These are phyloP conservation scores for Collybia nuda DNA, from an alignment of 768 basidiomycete species.

Conservation along the genomic window DNA sequence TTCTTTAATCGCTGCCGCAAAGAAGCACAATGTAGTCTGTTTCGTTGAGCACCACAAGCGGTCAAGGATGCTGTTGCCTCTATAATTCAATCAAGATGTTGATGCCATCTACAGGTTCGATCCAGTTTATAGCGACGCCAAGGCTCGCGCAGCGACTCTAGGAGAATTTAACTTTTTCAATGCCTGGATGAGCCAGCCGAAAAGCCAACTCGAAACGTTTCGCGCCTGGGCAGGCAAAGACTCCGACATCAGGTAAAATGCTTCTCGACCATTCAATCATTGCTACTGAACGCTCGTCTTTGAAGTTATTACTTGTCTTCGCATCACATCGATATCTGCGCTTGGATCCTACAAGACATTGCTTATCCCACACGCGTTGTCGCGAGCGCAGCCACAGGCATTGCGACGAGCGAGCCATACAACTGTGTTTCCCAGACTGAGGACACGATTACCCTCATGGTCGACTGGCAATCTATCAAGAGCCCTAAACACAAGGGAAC, in stretches of 20 bases:
- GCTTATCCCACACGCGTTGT: slow-evolving; percentile 84
- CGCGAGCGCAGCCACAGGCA: slow-evolving; percentile 88
- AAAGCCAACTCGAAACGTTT: slow-evolving; percentile 93
- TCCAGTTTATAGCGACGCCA: slow-evolving; percentile 91
- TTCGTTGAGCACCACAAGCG: slow-evolving; percentile 96
- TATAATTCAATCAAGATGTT: background rate
- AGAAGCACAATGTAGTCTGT: slow-evolving; percentile 78
- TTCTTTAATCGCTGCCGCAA: slow-evolving; percentile 72
- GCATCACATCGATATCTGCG: slow-evolving; percentile 89
- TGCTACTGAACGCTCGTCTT: slow-evolving; percentile 7
- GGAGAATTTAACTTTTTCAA: slow-evolving; percentile 96
- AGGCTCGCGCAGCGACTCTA: slow-evolving; percentile 67
- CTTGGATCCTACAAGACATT: slow-evolving; percentile 78
- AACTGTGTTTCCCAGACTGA: slow-evolving; percentile 86
- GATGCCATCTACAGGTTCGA: slow-evolving; percentile 54
- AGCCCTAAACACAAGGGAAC: slow-evolving; percentile 80
- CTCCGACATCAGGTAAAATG: slow-evolving; percentile 77
- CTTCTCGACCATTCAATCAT: background rate
- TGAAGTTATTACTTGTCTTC: slow-evolving; percentile 92
- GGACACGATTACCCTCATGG: slow-evolving; percentile 92
- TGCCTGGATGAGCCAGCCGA: slow-evolving; percentile 98
- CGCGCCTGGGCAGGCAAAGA: slow-evolving; percentile 94
- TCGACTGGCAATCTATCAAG: slow-evolving; percentile 86
- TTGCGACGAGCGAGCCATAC: slow-evolving; percentile 86
- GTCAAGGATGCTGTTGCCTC: slow-evolving; percentile 30